A percentile compares a stretch with the other conserved stretches of the same genome.
Conservation (phyloP, 306 rosid genomes). For the Casuarina equisetifolia region DNA sequence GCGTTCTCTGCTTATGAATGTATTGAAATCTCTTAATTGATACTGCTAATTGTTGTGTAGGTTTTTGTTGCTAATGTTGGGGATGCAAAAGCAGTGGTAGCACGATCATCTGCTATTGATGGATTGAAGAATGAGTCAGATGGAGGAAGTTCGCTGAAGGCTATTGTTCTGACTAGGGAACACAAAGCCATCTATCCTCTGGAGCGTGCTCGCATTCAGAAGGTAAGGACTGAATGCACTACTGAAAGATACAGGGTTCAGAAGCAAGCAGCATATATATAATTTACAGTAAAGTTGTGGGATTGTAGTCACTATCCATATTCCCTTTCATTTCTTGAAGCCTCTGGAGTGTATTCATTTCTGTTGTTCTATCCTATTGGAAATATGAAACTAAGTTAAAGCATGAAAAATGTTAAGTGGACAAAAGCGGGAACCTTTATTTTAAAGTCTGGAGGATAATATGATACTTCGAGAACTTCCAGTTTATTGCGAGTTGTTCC, state of each 20-base stretch:
- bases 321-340: neutral
- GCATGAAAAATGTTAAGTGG: neutral
- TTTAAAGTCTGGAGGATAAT: neutral
- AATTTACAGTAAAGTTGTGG: neutral
- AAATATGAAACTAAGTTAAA: neutral
- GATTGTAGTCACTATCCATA: neutral
- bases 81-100: slow-evolving; percentile 90
- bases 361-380: neutral
- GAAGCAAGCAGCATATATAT: neutral
- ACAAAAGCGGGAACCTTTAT: neutral
- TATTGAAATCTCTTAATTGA: neutral
- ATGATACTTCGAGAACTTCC: neutral
- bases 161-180: slow-evolving; percentile 88
- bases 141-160: slow-evolving; percentile 54
- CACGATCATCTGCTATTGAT: slow-evolving; percentile 54
- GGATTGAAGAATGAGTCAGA: slow-evolving; percentile 45
- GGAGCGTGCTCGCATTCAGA: slow-evolving; percentile 87
- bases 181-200: slow-evolving; percentile 88
- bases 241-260: neutral
- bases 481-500: neutral
- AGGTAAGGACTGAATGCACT: slow-evolving; percentile 45
- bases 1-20: no score
- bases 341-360: neutral
- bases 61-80: slow-evolving; percentile 85
- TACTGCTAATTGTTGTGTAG: slow-evolving; percentile 38